Percentiles rank a stretch among this genome's conserved stretches.
Conservation (phyloP, 495 filamentous ascomycete species). For the Penicillium ochrochloron region DNA sequence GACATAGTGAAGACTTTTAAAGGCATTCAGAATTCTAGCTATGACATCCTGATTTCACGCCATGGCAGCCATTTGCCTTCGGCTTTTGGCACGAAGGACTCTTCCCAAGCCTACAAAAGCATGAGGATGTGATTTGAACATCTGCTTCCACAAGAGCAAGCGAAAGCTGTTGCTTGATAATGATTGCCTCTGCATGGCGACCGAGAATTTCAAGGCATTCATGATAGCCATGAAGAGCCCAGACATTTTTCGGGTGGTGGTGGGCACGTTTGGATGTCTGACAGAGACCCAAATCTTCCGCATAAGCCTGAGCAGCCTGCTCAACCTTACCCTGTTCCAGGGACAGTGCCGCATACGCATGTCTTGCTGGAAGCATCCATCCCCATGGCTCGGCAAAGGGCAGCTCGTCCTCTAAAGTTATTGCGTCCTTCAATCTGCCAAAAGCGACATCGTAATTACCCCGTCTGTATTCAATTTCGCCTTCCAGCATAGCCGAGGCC, state of each 20-base stretch:
- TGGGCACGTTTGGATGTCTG: conserved; percentile 55
- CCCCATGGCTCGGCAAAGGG: conserved; percentile 69
- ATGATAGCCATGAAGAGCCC: conserved; percentile 65
- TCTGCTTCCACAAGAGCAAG: conserved; percentile 58
- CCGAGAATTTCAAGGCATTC: conserved; percentile 60
- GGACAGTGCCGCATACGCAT: conserved; percentile 64
- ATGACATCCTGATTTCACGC: conserved; percentile 8
- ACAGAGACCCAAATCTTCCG: conserved; percentile 61
- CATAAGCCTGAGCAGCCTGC: conserved; percentile 58
- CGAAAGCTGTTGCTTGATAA: conserved; percentile 53
- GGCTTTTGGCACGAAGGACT: conserved; percentile 13
- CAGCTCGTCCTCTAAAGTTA: conserved; percentile 52
- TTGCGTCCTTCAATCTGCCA: conserved; percentile 49
- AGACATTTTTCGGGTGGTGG: conserved; percentile 67
- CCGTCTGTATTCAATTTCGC: conserved; percentile 64
- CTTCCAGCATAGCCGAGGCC: conserved; percentile 62
- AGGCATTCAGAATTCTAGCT: neutral
- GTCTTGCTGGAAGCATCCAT: conserved; percentile 67
- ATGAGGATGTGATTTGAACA: conserved; percentile 59
- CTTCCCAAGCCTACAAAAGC: conserved; percentile 56
- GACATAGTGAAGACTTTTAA: neutral
- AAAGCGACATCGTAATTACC: conserved; percentile 58
- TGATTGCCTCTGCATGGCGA: conserved; percentile 48
- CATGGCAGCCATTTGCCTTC: conserved; percentile 23
- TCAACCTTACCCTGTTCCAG: conserved; percentile 60